A percentile compares a stretch with the other conserved stretches of the same genome.
Evolutionary conservation across 805 yeast genomes (phyloP).

Genomic region (Jamesozyma gamospora): DNA sequence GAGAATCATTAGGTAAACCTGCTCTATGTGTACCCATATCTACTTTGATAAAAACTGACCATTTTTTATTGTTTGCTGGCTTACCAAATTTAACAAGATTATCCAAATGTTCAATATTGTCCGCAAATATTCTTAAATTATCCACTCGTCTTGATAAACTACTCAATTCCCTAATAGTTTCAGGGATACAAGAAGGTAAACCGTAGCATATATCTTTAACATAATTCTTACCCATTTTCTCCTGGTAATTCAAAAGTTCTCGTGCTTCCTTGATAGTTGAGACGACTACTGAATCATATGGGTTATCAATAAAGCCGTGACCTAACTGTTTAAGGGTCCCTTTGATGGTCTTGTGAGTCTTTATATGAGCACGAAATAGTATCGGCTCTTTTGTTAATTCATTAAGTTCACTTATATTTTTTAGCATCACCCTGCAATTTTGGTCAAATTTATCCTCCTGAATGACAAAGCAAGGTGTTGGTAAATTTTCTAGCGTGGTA

Average conservation of each 20-base stretch:
- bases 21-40: conserved; percentile 69
- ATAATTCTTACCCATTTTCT: conserved; percentile 16
- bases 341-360: conserved; percentile 62
- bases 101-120: conserved; percentile 47
- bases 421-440: conserved; percentile 44
- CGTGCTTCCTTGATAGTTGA: conserved; percentile 64
- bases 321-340: conserved; percentile 50
- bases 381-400: conserved; percentile 17
- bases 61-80: conserved; percentile 21
- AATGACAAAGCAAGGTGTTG: conserved; percentile 41
- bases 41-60: conserved; percentile 61
- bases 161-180: conserved; percentile 38
- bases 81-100: conserved; percentile 33
- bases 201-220: conserved; percentile 46
- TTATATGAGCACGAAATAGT: conserved; percentile 60
- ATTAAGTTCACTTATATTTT: conserved; percentile 31
- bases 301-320: conserved; percentile 28
- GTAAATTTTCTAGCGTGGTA: conserved; percentile 28
- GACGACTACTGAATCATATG: conserved; percentile 46
- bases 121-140: conserved; percentile 48
- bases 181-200: conserved; percentile 46
- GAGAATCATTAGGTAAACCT: conserved; percentile 36
- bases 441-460: conserved; percentile 28
- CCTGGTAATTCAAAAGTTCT: conserved; percentile 32
- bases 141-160: conserved; percentile 35